Evolutionary conservation across 805 yeast species (phyloP).

Genomic region (Hanseniaspora osmophila): DNA sequence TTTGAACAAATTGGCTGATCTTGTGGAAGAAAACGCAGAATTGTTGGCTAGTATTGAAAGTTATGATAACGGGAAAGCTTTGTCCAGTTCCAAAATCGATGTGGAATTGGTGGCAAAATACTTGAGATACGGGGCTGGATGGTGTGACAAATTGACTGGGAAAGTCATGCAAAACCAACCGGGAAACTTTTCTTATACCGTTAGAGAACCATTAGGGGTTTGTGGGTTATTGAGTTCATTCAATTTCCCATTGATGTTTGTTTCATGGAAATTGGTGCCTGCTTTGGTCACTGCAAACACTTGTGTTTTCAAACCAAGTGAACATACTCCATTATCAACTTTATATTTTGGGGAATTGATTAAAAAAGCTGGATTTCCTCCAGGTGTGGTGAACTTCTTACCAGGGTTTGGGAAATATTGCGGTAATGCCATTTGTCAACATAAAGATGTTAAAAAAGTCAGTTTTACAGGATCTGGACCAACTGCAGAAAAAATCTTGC

Average conservation of each 20-base stretch:
- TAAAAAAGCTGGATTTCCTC: conserved; percentile 68
- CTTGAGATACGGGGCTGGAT: conserved; percentile 75
- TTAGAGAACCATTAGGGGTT: conserved; percentile 77
- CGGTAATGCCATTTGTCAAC: conserved; percentile 57
- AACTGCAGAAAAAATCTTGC: conserved; percentile 63
- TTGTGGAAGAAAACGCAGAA: conserved; percentile 62
- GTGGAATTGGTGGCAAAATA: conserved; percentile 55
- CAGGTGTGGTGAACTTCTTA: conserved; percentile 67
- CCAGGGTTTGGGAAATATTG: conserved; percentile 70
- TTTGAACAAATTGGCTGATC: conserved; percentile 60
- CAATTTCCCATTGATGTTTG: conserved; percentile 84
- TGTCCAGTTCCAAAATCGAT: conserved; percentile 61
- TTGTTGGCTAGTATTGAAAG: conserved; percentile 72
- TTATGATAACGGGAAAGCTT: conserved; percentile 79
- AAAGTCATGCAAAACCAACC: conserved; percentile 37
- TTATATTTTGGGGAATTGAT: conserved; percentile 49
- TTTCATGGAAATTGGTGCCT: conserved; percentile 80
- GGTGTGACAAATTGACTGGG: conserved; percentile 60
- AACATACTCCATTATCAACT: conserved; percentile 75
- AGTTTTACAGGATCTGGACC: conserved; percentile 87
- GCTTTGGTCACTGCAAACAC: conserved; percentile 80
- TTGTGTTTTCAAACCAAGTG: conserved; percentile 74
- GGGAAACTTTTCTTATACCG: conserved; percentile 48
- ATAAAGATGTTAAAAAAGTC: conserved; percentile 58
- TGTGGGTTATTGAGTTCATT: conserved; percentile 85